A percentile compares a stretch with the other conserved stretches of the same genome.
Conservation (phyloP, 2,329 filamentous ascomycete genomes). For the Colletotrichum sp. region DNA sequence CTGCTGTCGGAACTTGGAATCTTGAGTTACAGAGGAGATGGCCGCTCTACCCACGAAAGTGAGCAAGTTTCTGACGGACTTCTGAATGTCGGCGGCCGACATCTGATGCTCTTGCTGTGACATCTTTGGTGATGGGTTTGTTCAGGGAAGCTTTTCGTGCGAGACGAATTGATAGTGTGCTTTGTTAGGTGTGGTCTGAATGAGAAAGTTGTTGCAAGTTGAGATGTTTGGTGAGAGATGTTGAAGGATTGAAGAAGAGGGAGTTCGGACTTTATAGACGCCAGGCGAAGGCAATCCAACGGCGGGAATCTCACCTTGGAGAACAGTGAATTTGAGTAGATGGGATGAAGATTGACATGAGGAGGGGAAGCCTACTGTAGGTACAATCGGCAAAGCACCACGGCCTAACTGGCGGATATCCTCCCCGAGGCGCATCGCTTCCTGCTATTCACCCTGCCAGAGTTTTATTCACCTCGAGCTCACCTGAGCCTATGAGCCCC, state of each 20-base stretch:
- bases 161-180: background rate
- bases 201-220: background rate
- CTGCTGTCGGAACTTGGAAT: background rate
- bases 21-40: background rate
- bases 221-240: background rate
- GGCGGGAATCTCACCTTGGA: background rate
- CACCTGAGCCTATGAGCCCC: rapidly evolving
- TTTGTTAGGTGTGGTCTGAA: background rate
- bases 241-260: too few species aligned
- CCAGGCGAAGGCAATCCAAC: background rate
- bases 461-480: background rate
- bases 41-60: background rate
- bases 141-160: background rate
- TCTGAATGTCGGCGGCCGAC: background rate
- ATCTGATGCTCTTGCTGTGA: background rate
- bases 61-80: background rate
- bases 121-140: background rate
- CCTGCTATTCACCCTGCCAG: background rate
- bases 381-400: background rate
- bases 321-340: background rate
- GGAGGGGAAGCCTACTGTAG: rapidly evolving
- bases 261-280: background rate
- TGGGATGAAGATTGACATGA: background rate
- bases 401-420: rapidly evolving
- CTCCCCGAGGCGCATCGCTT: background rate